phyloP scores from a whole-genome alignment of 176 grass and related monocot genomes.

The Oryza meridionalis region DNA sequence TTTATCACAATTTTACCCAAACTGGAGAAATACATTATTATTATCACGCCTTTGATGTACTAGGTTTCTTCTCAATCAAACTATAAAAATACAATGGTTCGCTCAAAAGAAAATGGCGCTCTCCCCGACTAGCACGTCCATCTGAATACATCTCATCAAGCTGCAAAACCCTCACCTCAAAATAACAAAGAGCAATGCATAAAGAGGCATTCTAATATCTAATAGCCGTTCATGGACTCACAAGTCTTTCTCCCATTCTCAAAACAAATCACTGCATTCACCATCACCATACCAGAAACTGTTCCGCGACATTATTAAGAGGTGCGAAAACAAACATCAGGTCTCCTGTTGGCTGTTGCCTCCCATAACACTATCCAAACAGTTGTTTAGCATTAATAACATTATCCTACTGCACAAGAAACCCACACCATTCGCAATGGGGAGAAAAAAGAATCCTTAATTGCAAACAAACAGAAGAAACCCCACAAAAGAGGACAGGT shows the following conservation, averaged over 20 bases:
- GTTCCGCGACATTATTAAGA: conserved; percentile 8
- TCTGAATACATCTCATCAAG: not conserved
- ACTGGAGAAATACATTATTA: not conserved
- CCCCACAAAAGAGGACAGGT: not conserved
- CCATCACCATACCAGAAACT: conserved; percentile 7
- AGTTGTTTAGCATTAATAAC: conserved; percentile 11
- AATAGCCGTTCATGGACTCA: not conserved
- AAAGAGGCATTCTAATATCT: not conserved
- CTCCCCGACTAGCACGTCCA: not conserved
- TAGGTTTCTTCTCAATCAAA: not conserved
- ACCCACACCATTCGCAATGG: conserved; percentile 4
- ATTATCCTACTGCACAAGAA: not conserved
- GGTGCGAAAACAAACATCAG: not conserved
- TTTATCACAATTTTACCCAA: conserved; percentile 1
- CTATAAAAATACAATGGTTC: not conserved
- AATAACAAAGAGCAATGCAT: conserved; percentile 2
- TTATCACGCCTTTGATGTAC: not conserved
- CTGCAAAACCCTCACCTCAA: not conserved
- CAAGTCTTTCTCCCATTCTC: conserved; percentile 4
- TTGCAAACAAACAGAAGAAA: not conserved
- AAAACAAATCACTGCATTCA: not conserved
- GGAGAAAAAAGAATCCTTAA: not conserved
- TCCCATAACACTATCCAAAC: not conserved
- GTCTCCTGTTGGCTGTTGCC: not conserved
- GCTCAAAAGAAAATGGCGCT: conserved; percentile 12